phyloP scores from a whole-genome alignment of 2,329 filamentous ascomycete species.

The Cercospora sp. region DNA sequence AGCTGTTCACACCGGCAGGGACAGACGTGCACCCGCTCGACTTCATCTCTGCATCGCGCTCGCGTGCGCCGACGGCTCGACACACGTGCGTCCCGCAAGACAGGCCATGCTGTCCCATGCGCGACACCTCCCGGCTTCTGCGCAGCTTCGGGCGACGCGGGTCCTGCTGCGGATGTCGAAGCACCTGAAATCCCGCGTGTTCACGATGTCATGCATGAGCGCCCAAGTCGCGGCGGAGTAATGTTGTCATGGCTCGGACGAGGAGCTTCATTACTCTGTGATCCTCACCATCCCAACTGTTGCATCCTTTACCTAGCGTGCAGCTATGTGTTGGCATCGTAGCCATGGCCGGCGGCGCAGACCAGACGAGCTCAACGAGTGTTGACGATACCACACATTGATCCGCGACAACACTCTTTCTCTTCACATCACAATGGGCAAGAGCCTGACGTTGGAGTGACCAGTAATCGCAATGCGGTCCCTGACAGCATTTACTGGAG shows the following conservation, averaged over 20 bases:
- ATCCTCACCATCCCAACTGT: constrained; percentile 5
- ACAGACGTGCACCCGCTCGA: background rate
- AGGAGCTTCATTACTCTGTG: background rate
- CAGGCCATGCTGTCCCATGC: constrained; percentile 9
- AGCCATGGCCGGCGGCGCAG: constrained; percentile 15
- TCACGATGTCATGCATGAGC: constrained; percentile 20
- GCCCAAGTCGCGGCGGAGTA: constrained; percentile 11
- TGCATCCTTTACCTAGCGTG: constrained; percentile 20
- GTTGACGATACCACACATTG: background rate
- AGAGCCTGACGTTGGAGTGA: constrained; percentile 25
- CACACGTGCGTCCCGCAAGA: background rate
- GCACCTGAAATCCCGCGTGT: constrained; percentile 14
- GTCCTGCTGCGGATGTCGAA: background rate
- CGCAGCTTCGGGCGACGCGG: constrained; percentile 2
- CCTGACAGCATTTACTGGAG: constrained; percentile 23
- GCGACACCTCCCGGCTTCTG: background rate
- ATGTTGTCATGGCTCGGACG: constrained; percentile 11
- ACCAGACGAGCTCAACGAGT: constrained; percentile 11
- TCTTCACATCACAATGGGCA: background rate
- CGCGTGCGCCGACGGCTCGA: background rate
- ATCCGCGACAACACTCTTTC: background rate
- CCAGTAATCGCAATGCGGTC: constrained; percentile 27
- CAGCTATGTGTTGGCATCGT: constrained; percentile 23
- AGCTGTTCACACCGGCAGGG: constrained; percentile 2
- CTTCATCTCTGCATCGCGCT: constrained; percentile 13